phyloP scores from a whole-genome alignment of 2,329 filamentous ascomycete genomes.

The Aspergillus piperis region DNA sequence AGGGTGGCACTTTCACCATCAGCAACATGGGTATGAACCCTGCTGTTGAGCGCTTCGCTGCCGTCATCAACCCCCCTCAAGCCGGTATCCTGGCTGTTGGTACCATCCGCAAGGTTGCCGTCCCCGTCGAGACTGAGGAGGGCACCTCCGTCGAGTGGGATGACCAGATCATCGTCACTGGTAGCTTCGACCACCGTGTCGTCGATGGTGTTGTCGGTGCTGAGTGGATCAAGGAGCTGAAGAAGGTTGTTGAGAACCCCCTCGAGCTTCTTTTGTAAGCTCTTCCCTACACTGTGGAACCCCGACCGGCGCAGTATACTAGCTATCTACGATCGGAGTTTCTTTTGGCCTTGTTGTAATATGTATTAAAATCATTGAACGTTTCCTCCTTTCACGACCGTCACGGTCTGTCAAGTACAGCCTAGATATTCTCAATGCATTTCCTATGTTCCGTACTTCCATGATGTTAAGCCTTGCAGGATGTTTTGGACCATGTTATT shows the following conservation, averaged over 20 bases:
- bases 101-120: conserved; percentile 90
- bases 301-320: conserved; percentile 16
- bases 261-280: conserved; percentile 85
- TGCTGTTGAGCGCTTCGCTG: conserved; percentile 94
- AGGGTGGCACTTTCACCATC: conserved; percentile 98
- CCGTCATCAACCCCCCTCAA: conserved; percentile 98
- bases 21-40: conserved; percentile 99
- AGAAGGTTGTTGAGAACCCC: conserved; percentile 97
- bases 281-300: conserved; percentile 7
- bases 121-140: conserved; percentile 82
- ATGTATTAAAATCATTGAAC: conserved; percentile 39
- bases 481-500: background rate
- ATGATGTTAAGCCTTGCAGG: background rate
- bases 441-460: conserved; percentile 21
- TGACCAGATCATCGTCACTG: conserved; percentile 93
- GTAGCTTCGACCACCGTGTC: conserved; percentile 98
- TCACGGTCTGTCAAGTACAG: conserved; percentile 31
- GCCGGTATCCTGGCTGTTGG: conserved; percentile 93
- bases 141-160: conserved; percentile 85
- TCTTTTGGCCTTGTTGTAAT: conserved; percentile 31
- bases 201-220: conserved; percentile 94
- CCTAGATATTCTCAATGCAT: conserved; percentile 34
- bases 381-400: conserved; percentile 25
- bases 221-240: conserved; percentile 95
- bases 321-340: conserved; percentile 23